Evolutionary conservation across 2,329 filamentous ascomycete species (phyloP).

Genomic region (Colletotrichum somersetense): DNA sequence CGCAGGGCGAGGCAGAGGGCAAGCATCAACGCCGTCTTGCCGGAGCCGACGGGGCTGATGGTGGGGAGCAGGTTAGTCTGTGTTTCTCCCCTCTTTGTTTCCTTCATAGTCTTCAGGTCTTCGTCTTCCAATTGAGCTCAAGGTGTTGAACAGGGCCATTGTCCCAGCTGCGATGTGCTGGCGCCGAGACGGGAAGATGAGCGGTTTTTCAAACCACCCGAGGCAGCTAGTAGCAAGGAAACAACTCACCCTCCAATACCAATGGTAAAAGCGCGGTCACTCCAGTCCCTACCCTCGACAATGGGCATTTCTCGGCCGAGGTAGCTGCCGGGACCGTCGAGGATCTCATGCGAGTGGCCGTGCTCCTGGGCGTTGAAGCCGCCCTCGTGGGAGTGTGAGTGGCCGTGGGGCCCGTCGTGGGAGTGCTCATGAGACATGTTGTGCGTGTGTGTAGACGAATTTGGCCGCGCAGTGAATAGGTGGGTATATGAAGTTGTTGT

Average conservation of each 20-base stretch:
- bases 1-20: constrained; percentile 89
- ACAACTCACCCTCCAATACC: constrained; percentile 91
- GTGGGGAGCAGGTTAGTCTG: constrained; percentile 33
- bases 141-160: too few species aligned
- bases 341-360: constrained; percentile 95
- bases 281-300: constrained; percentile 88
- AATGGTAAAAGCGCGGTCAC: constrained; percentile 90
- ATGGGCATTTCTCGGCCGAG: constrained; percentile 93
- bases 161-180: not conserved
- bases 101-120: not conserved
- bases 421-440: constrained; percentile 58
- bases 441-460: not conserved
- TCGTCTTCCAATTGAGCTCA: not conserved
- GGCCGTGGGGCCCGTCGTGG: constrained; percentile 63
- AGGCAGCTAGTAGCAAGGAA: not conserved
- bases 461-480: not conserved
- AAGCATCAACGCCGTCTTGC: constrained; percentile 97
- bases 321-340: constrained; percentile 92
- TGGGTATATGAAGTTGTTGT: not conserved
- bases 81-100: not conserved
- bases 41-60: constrained; percentile 89
- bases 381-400: constrained; percentile 70
- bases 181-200: not conserved
- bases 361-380: constrained; percentile 75
- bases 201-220: constrained; percentile 14